A percentile compares a stretch with the other conserved stretches of the same genome.
Conservation (phyloP, 2,329 filamentous ascomycete genomes). For the Aspergillus ochraceus region DNA sequence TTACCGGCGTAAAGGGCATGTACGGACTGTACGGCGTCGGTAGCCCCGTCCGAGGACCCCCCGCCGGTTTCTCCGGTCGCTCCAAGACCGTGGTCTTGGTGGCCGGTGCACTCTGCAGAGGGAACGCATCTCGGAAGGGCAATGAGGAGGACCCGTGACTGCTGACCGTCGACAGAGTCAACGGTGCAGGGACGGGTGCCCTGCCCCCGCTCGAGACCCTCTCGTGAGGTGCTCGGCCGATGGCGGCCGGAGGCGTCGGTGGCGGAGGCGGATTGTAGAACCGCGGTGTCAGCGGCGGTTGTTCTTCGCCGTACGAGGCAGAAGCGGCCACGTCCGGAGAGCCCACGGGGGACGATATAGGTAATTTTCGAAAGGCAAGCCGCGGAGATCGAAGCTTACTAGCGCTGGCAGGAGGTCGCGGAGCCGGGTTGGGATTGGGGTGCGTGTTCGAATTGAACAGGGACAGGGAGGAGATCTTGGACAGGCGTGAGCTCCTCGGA, state of each 20-base stretch:
- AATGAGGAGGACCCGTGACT: constrained; percentile 36
- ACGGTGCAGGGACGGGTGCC: constrained; percentile 29
- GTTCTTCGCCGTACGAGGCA: constrained; percentile 49
- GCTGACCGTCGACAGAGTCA: constrained; percentile 30
- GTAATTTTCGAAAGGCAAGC: constrained; percentile 52
- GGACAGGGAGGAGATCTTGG: constrained; percentile 41
- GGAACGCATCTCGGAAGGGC: constrained; percentile 47
- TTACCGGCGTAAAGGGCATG: constrained; percentile 52
- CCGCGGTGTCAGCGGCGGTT: constrained; percentile 58
- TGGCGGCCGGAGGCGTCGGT: constrained; percentile 37
- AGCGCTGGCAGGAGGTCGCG: constrained; percentile 38
- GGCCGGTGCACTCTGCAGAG: constrained; percentile 44
- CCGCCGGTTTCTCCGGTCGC: constrained; percentile 35
- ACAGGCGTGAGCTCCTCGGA: constrained; percentile 38
- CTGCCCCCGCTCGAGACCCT: constrained; percentile 20
- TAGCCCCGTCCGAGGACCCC: constrained; percentile 48
- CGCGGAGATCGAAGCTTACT: constrained; percentile 46
- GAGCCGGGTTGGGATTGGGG: constrained; percentile 1
- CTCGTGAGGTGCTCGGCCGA: constrained; percentile 38
- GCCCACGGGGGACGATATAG: constrained; percentile 57
- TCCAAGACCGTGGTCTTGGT: constrained; percentile 53
- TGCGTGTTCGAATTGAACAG: constrained; percentile 40
- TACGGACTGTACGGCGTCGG: constrained; percentile 53
- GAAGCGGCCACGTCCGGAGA: constrained; percentile 46
- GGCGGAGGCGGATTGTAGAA: constrained; percentile 57